A percentile compares a stretch with the other conserved stretches of the same genome.
phyloP scores from a whole-genome alignment of 805 yeast genomes.

The Nakazawaea populi region DNA sequence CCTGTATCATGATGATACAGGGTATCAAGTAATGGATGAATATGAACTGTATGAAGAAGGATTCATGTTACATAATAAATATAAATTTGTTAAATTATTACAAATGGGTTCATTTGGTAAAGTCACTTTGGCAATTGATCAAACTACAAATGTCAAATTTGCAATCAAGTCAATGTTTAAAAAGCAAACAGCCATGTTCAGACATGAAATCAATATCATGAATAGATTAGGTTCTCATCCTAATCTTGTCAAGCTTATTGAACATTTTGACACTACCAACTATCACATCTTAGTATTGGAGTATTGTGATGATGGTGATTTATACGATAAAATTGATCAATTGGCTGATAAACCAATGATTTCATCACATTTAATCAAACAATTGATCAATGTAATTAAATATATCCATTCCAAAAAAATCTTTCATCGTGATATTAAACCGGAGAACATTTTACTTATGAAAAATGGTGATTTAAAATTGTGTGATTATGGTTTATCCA shows the following conservation, averaged over 20 bases:
- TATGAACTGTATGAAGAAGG: conserved; percentile 36
- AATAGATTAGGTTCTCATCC: conserved; percentile 37
- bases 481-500: conserved; percentile 73
- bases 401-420: conserved; percentile 54
- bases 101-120: conserved; percentile 60
- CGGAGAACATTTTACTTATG: conserved; percentile 60
- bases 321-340: conserved; percentile 48
- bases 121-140: conserved; percentile 48
- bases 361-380: conserved; percentile 30
- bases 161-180: conserved; percentile 52
- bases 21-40: conserved; percentile 24
- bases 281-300: conserved; percentile 57
- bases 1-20: neutral
- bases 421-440: conserved; percentile 69
- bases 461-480: conserved; percentile 48
- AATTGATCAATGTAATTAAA: conserved; percentile 44
- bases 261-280: conserved; percentile 47
- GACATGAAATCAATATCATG: conserved; percentile 46
- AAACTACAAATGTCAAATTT: conserved; percentile 26
- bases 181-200: conserved; percentile 41
- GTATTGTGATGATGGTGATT: conserved; percentile 60
- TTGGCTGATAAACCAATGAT: neutral
- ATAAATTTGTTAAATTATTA: conserved; percentile 36
- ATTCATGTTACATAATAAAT: conserved; percentile 30
- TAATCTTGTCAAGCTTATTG: conserved; percentile 53